Percentiles rank a stretch among this genome's conserved stretches.
Evolutionary conservation across 2,329 filamentous ascomycete genomes (phyloP).

Genomic region (Eutypella sp.): DNA sequence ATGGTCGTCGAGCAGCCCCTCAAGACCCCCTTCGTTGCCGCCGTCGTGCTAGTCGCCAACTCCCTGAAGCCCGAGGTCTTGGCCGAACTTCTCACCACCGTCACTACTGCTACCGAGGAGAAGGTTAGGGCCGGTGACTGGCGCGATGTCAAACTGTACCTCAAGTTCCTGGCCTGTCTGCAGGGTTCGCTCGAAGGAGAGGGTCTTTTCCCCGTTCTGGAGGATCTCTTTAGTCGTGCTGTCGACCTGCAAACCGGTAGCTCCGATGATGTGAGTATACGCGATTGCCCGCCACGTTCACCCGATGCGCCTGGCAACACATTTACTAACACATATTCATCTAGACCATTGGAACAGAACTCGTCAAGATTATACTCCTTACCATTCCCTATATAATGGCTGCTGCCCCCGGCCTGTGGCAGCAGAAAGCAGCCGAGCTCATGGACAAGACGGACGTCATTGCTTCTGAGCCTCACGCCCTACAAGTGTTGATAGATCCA

Average conservation of each 20-base stretch:
- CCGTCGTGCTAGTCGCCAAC: constrained; percentile 76
- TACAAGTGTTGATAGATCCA: constrained; percentile 83
- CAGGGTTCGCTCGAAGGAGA: constrained; percentile 77
- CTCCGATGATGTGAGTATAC: constrained; percentile 74
- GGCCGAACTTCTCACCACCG: constrained; percentile 61
- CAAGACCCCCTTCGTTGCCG: constrained; percentile 93
- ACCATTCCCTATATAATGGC: constrained; percentile 89
- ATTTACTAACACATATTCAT: not conserved
- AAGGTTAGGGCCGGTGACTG: constrained; percentile 71
- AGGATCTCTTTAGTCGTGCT: constrained; percentile 88
- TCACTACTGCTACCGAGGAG: constrained; percentile 58
- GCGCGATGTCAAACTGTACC: constrained; percentile 83
- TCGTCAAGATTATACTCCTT: constrained; percentile 93
- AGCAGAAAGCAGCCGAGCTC: constrained; percentile 69
- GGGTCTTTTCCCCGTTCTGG: constrained; percentile 77
- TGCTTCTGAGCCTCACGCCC: constrained; percentile 76
- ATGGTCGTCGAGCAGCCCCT: constrained; percentile 86
- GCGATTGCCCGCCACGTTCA: not conserved
- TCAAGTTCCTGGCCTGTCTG: constrained; percentile 85
- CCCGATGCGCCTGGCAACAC: not conserved
- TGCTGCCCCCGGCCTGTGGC: constrained; percentile 63
- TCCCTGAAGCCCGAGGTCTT: constrained; percentile 70
- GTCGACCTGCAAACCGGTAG: constrained; percentile 89
- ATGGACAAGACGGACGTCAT: constrained; percentile 95
- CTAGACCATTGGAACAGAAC: constrained; percentile 69